Evolutionary conservation across 345 rosid genomes (phyloP).

Genomic region (Capsella bursapastoris): DNA sequence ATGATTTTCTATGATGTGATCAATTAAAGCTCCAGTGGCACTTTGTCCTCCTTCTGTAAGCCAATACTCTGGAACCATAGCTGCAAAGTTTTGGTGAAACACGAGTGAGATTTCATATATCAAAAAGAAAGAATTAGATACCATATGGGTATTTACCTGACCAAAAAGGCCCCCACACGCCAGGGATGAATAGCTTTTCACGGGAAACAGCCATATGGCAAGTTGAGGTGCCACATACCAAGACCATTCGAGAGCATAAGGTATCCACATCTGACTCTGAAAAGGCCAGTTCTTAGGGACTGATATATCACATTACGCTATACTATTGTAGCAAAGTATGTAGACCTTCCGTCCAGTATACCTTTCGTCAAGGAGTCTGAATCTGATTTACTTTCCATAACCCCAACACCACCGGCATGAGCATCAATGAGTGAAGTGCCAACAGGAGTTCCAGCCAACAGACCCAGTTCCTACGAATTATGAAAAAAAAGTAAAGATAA

Average conservation of each 20-base stretch:
- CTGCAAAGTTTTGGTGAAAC: conserved; percentile 43
- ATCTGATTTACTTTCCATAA: conserved; percentile 75
- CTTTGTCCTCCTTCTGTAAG: conserved; percentile 99
- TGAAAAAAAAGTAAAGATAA: conserved; percentile 22
- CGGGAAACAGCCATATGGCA: conserved; percentile 94
- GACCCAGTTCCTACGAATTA: conserved; percentile 74
- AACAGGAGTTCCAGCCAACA: conserved; percentile 79
- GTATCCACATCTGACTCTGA: conserved; percentile 68
- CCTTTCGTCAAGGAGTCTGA: conserved; percentile 60
- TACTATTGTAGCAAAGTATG: not conserved
- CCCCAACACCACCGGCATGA: conserved; percentile 99
- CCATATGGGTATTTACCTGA: conserved; percentile 65
- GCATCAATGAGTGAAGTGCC: conserved; percentile 96
- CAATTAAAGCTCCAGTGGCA: conserved; percentile 96
- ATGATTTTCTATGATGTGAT: conserved; percentile 82
- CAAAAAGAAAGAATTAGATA: conserved; percentile 5
- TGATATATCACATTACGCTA: not conserved
- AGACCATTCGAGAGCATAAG: conserved; percentile 78
- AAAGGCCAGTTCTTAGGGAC: conserved; percentile 16
- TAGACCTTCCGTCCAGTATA: conserved; percentile 59
- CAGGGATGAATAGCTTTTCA: conserved; percentile 88
- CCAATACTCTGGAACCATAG: conserved; percentile 94
- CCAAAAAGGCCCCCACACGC: conserved; percentile 99
- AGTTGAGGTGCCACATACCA: conserved; percentile 96
- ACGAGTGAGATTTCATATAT: conserved; percentile 13